A percentile compares a stretch with the other conserved stretches of the same genome.
Conservation (phyloP, 176 grass and related monocot genomes). For the Poa pratensis region DNA sequence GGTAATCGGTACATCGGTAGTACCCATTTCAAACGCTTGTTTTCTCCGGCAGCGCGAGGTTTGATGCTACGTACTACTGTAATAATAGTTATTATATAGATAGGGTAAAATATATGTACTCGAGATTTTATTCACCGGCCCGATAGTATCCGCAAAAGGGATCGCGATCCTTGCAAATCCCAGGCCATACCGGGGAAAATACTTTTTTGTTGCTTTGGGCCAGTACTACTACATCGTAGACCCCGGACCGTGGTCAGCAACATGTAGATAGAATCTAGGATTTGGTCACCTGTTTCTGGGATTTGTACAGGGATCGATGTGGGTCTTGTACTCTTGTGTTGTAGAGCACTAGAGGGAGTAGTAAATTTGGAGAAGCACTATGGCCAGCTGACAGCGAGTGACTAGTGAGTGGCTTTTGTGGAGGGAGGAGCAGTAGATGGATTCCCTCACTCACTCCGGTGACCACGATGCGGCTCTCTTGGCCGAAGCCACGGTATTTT, state of each 20-base stretch:
- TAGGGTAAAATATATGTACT: not conserved
- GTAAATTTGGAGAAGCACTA: not conserved
- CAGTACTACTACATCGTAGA: not conserved
- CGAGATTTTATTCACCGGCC: not conserved
- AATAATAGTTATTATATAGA: no score
- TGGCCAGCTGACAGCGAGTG: not conserved
- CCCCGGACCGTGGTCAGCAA: not conserved
- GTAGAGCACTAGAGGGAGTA: not conserved
- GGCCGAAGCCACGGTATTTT: no score
- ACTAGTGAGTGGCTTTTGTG: constrained; percentile 3
- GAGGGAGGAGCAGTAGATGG: not conserved
- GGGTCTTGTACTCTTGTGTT: not conserved
- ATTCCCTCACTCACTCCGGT: not conserved
- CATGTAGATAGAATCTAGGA: not conserved
- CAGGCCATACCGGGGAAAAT: constrained; percentile 44
- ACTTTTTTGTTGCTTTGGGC: not conserved
- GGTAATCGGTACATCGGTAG: constrained; percentile 3
- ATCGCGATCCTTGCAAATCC: constrained; percentile 42
- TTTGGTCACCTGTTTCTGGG: constrained; percentile 6
- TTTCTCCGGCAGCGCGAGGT: constrained; percentile 19
- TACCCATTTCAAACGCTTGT: constrained; percentile 14
- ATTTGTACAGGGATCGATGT: not conserved
- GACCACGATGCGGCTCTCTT: constrained; percentile 1
- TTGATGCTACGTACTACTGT: constrained; percentile 2
- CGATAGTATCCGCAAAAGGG: not conserved